Evolutionary conservation across 2,329 filamentous ascomycete species (phyloP).

Genomic region (Phoma sp.): DNA sequence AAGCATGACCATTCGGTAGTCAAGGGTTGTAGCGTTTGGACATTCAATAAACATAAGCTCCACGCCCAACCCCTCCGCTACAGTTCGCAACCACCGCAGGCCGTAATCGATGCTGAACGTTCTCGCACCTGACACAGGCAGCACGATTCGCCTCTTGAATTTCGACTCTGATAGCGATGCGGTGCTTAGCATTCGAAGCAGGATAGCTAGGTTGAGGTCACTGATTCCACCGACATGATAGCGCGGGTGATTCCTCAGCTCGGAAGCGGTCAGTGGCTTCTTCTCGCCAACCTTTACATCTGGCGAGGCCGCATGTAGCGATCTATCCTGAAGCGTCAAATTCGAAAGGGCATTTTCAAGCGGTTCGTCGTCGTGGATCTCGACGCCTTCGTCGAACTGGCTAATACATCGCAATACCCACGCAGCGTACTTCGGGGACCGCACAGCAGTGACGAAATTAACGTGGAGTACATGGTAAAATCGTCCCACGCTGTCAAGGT

Average conservation of each 20-base stretch:
- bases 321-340: no score
- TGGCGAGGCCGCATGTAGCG: no score
- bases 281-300: background rate
- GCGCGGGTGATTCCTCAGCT: background rate
- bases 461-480: background rate
- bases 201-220: background rate
- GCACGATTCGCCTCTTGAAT: background rate
- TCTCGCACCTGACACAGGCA: background rate
- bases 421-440: background rate
- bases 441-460: background rate
- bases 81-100: background rate
- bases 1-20: background rate
- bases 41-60: background rate
- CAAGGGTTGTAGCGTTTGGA: background rate
- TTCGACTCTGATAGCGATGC: background rate
- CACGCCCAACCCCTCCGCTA: background rate
- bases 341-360: background rate
- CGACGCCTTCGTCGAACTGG: background rate
- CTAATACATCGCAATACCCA: background rate
- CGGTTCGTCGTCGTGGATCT: background rate
- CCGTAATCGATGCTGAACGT: background rate
- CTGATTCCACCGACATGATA: background rate
- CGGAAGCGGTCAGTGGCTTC: background rate
- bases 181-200: slow-evolving; percentile 7
- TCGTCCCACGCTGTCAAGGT: background rate